These are phyloP conservation scores for Penicillium crystallinum DNA, from an alignment of 495 filamentous ascomycete species.

Conservation along the genomic window DNA sequence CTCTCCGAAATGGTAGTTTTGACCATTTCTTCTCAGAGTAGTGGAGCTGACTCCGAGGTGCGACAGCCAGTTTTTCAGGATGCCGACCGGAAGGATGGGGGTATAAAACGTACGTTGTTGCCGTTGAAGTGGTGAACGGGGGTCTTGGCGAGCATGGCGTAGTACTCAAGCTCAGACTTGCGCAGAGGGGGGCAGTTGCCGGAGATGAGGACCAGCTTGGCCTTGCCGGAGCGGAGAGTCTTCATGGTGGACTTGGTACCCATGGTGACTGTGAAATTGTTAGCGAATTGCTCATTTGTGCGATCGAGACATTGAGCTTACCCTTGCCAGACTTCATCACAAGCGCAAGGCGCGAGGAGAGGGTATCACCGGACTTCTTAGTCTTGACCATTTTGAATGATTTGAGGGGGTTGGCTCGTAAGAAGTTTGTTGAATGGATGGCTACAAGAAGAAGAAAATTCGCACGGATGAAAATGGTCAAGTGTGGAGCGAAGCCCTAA, in stretches of 20 bases:
- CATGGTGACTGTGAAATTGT: conserved; percentile 53
- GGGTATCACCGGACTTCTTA: conserved; percentile 90
- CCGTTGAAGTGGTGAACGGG: conserved; percentile 96
- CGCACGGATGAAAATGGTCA: background rate
- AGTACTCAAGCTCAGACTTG: conserved; percentile 91
- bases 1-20: conserved; percentile 51
- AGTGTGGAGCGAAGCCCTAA: conserved; percentile 6
- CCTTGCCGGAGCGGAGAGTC: conserved; percentile 67
- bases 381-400: conserved; percentile 58
- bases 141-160: conserved; percentile 91
- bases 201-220: conserved; percentile 70
- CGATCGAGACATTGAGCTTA: conserved; percentile 10
- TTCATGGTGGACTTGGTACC: conserved; percentile 97
- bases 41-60: conserved; percentile 26
- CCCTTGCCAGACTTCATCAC: conserved; percentile 95
- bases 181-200: conserved; percentile 94
- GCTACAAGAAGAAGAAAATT: conserved; percentile 3
- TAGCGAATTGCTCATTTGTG: conserved; percentile 3
- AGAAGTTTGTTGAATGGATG: conserved; percentile 1
- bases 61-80: conserved; percentile 8
- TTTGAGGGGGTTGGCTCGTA: conserved; percentile 6
- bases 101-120: conserved; percentile 78
- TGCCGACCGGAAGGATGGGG: background rate
- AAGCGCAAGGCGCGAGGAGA: conserved; percentile 84
- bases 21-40: conserved; percentile 30